Percentiles rank a stretch among this genome's conserved stretches.
phyloP scores from a whole-genome alignment of 2,329 filamentous ascomycete species.

The Stagonosporopsis rhizophila region DNA sequence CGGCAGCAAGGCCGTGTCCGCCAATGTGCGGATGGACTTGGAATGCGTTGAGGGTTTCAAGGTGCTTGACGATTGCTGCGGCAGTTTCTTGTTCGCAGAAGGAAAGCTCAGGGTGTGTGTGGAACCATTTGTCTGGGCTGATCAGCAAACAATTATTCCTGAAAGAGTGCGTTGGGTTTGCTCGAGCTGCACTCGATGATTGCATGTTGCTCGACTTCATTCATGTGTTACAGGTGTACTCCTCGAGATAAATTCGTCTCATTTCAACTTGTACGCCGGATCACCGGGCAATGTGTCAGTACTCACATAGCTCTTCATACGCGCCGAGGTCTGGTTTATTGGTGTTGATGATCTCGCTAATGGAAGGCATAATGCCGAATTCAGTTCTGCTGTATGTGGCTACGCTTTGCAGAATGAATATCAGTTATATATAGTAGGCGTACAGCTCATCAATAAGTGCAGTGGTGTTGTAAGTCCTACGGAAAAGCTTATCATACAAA shows the following conservation, averaged over 20 bases:
- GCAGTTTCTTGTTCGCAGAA: conserved; percentile 46
- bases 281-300: not conserved
- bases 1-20: conserved; percentile 64
- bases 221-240: not conserved
- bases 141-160: not conserved
- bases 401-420: not conserved
- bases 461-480: not conserved
- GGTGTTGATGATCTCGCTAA: conserved; percentile 35
- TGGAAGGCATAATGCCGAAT: conserved; percentile 34
- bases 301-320: conserved; percentile 46
- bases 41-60: conserved; percentile 45
- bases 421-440: not conserved
- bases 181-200: not conserved
- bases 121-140: conserved; percentile 43
- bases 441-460: not conserved
- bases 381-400: not conserved
- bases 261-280: conserved; percentile 2
- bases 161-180: not conserved
- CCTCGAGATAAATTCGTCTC: not conserved
- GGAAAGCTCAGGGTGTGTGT: conserved; percentile 46
- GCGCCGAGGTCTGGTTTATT: conserved; percentile 35
- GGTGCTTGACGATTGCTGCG: conserved; percentile 36
- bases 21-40: conserved; percentile 62
- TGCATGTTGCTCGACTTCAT: not conserved
- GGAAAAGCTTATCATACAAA: conserved; percentile 17